Percentiles rank a stretch among this genome's conserved stretches.
These are phyloP conservation scores for Pseudogymnoascus pannorum DNA, from an alignment of 2,329 filamentous ascomycete species.

Conservation along the genomic window DNA sequence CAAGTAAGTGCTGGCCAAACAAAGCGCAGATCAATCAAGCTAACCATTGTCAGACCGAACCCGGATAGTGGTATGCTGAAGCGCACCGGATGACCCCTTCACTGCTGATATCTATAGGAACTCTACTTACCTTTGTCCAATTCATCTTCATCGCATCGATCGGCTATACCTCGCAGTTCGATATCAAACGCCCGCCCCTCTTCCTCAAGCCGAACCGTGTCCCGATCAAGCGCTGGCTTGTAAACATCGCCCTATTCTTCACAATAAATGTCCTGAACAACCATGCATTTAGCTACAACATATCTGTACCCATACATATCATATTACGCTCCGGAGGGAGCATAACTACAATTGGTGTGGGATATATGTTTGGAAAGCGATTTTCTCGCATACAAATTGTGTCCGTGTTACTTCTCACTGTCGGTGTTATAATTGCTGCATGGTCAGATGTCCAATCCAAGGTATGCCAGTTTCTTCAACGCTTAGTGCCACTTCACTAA, in stretches of 20 bases:
- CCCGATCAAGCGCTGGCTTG: constrained; percentile 74
- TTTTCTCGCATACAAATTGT: constrained; percentile 75
- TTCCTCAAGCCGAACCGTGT: constrained; percentile 73
- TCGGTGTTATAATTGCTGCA: constrained; percentile 80
- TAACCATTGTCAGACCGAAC: constrained; percentile 55
- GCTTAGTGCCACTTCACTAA: constrained; percentile 4
- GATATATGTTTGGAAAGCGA: constrained; percentile 74
- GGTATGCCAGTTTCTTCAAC: constrained; percentile 40
- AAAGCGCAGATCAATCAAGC: neutral
- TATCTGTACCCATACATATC: constrained; percentile 94
- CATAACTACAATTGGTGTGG: constrained; percentile 91
- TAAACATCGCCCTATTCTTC: constrained; percentile 88
- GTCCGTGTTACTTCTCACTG: constrained; percentile 74
- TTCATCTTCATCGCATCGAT: constrained; percentile 76
- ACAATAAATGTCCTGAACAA: constrained; percentile 95
- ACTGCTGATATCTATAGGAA: constrained; percentile 44
- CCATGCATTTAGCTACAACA: constrained; percentile 93
- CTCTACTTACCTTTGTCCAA: constrained; percentile 82
- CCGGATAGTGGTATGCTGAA: constrained; percentile 63
- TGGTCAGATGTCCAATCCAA: constrained; percentile 84
- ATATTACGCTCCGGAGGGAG: constrained; percentile 92
- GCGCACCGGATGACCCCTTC: neutral
- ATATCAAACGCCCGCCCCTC: constrained; percentile 56
- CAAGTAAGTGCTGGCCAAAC: constrained; percentile 55
- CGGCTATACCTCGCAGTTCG: constrained; percentile 70